A percentile compares a stretch with the other conserved stretches of the same genome.
Evolutionary conservation across 768 basidiomycete genomes (phyloP).

Genomic region (Pseudohyphozyma bogoriensis): DNA sequence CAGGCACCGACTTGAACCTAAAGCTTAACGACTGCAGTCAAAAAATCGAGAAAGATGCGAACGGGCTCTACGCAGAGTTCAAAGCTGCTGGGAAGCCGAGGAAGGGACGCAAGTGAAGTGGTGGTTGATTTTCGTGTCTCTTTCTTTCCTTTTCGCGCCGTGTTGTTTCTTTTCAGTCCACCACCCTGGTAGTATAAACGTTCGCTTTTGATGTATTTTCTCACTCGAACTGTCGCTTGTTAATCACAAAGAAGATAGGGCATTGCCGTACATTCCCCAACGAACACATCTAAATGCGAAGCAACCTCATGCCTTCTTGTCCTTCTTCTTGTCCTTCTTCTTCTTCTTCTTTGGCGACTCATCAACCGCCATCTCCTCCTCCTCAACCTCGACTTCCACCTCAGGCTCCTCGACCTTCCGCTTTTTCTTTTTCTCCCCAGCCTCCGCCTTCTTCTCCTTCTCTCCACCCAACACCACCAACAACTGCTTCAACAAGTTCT

Average conservation of each 20-base stretch:
- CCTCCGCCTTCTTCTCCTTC: slow-evolving; percentile 9
- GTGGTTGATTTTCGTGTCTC: neutral
- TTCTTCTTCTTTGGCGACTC: slow-evolving; percentile 16
- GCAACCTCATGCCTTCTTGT: neutral
- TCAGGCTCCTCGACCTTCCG: slow-evolving; percentile 6
- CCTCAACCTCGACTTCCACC: slow-evolving; percentile 9
- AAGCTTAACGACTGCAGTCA: neutral
- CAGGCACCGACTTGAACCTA: neutral
- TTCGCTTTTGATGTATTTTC: neutral
- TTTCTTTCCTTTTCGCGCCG: neutral
- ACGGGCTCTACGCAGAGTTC: neutral
- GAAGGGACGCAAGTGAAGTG: neutral
- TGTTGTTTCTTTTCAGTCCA: neutral
- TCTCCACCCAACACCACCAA: slow-evolving; percentile 35
- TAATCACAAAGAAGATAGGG: neutral
- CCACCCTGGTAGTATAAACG: neutral
- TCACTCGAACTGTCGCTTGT: neutral
- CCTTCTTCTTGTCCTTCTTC: slow-evolving; percentile 16
- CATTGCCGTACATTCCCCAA: no score
- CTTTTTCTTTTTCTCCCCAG: slow-evolving; percentile 27
- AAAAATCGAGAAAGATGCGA: neutral
- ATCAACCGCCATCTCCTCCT: slow-evolving; percentile 2
- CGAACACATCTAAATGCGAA: no score
- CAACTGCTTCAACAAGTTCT: slow-evolving; percentile 58
- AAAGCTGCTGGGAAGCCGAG: neutral